Evolutionary conservation across 331 rosid genomes (phyloP), one percentile per base, ranked within the genome.

Genomic region (Prunus yedoensis): DNA sequence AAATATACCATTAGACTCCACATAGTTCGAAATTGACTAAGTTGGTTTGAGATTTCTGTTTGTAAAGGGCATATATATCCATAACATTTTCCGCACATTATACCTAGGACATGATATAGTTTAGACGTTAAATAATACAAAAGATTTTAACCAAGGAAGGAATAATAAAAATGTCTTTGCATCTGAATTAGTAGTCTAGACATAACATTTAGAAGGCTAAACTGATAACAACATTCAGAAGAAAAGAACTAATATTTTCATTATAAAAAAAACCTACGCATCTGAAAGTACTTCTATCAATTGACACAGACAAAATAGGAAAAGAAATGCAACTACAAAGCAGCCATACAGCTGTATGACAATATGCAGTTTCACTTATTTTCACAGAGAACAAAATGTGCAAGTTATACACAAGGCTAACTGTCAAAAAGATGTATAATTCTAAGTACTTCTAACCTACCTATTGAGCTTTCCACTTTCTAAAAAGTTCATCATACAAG

Each of bases 401-500:
- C 52, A 65, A 35, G 47, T 35, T 63, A 30, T 32, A 63, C 68
- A 63, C 49, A 35, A 32, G 68, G 50, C 23, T 10, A 65, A 35
- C 2, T 0, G 62, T 38, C 2, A 35, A 17, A n/a, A 70, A 35
- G 8, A 52, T 4, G 5, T 3, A 3, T 3, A 28, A 50, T 28
- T 67, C 71, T 0, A 67, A 20, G 38, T 10, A 49, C 4, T 68
- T 68, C 23, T 47, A 59, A 66, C 77, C 71, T 52, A 12, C 76
- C 78, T 79, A 70, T 13, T 10, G 66, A 50, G 80, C 70, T 72
- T 81, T 88, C 82, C 86, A 80, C 90, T 88, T 91, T 38, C 74
- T 84, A 83, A 84, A 25, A 64, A 91, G 88, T 18, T 84, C 88
- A 4, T 85, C 81, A 46, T 85, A 91, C 67, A 79, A 51, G 59